Percentiles rank a stretch among this genome's conserved stretches.
Conservation (phyloP, 805 yeast genomes). For the Wickerhamomyces ciferrii region DNA sequence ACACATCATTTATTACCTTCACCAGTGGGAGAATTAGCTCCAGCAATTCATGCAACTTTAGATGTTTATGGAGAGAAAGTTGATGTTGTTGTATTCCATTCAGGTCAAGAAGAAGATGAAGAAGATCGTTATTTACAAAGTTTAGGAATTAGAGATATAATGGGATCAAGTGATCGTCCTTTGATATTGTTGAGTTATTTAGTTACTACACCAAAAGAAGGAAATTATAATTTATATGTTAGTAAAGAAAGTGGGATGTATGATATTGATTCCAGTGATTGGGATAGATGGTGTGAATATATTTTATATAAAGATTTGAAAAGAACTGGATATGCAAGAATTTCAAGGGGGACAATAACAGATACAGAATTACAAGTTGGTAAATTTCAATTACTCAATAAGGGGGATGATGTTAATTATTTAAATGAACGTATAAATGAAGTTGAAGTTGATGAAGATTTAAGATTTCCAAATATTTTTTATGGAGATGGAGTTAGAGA, state of each 20-base stretch:
- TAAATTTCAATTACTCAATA: constrained; percentile 45
- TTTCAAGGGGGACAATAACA: constrained; percentile 88
- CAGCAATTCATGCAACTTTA: constrained; percentile 94
- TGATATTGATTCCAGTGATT: constrained; percentile 89
- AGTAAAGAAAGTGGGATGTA: constrained; percentile 80
- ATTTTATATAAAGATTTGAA: constrained; percentile 81
- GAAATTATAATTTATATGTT: constrained; percentile 90
- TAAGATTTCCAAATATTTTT: constrained; percentile 74
- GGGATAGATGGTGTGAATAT: constrained; percentile 99
- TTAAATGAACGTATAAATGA: constrained; percentile 55
- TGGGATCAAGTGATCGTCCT: constrained; percentile 84
- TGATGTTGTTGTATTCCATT: constrained; percentile 95
- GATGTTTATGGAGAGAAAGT: constrained; percentile 83
- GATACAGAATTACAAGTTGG: constrained; percentile 97
- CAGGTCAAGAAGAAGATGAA: constrained; percentile 96
- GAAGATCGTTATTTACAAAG: constrained; percentile 91
- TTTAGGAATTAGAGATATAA: constrained; percentile 64
- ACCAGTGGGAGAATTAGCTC: constrained; percentile 97
- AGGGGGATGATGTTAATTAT: constrained; percentile 33
- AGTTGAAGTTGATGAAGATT: constrained; percentile 47
- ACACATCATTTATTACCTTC: constrained; percentile 91
- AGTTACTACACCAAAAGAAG: constrained; percentile 82
- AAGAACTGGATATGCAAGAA: constrained; percentile 91
- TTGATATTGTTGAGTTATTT: constrained; percentile 81
- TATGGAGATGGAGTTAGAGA: constrained; percentile 92